Conservation (phyloP, 768 basidiomycete genomes). For the Phallus indusiatus region DNA sequence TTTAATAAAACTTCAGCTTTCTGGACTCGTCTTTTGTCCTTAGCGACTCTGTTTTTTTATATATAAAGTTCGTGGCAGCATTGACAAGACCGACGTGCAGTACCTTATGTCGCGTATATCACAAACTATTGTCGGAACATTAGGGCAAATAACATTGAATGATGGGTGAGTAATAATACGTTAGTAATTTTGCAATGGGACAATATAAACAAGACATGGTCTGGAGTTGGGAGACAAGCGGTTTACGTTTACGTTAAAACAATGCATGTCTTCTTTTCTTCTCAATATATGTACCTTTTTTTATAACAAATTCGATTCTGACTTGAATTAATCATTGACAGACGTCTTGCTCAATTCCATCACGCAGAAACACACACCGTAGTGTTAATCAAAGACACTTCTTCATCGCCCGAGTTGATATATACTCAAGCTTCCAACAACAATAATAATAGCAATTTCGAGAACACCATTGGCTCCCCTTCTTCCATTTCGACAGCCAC, state of each 20-base stretch:
- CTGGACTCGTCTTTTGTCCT: not conserved
- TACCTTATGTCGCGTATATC: not conserved
- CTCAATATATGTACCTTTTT: not conserved
- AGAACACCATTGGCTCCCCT: not conserved
- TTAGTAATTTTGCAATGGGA: not conserved
- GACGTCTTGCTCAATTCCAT: slow-evolving; percentile 2
- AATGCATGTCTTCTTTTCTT: too few species aligned
- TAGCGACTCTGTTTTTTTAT: not conserved
- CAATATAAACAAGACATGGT: not conserved
- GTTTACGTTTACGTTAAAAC: too few species aligned
- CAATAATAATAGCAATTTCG: not conserved
- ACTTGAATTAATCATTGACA: not conserved
- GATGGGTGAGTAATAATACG: slow-evolving; percentile 2
- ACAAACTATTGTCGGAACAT: not conserved
- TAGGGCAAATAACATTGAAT: slow-evolving; percentile 2
- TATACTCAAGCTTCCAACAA: not conserved
- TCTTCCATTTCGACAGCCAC: not conserved
- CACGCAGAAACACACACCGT: slow-evolving; percentile 5
- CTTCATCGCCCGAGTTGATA: not conserved
- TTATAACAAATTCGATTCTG: not conserved
- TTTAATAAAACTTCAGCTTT: not conserved
- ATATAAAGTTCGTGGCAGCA: not conserved
- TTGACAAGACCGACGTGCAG: not conserved
- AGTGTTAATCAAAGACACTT: not conserved
- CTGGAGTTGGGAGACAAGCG: not conserved